Evolutionary conservation across 306 rosid genomes (phyloP), one percentile per base, ranked within the genome.

Genomic region (Lathyrus aphaca): DNA sequence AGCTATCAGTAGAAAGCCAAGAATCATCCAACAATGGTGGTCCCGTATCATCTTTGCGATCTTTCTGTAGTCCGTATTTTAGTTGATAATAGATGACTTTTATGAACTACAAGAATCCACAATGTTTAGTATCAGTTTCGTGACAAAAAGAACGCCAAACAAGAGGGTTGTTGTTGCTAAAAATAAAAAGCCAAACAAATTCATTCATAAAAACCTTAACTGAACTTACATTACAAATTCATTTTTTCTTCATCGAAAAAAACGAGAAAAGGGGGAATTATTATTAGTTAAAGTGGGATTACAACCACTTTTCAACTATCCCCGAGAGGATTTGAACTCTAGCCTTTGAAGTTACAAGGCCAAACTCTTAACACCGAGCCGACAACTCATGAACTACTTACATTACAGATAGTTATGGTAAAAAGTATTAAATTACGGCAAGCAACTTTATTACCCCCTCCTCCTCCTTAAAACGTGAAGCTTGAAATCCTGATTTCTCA

Each of bases 21-120:
- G 97, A 88, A 73, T 93, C 94, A 61, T 90, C 96, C 62, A 88
- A 57, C 69, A 88, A 61, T 51, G 79, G 60, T 25, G 86, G 74
- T 64, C 71, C 74, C 57, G 83, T 63, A 59, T 65, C 72, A 66
- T 68, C 80, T 39, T 27, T 45, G 30, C 49, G 64, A 45, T 85
- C 89, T 74, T 82, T 93, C 75, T 78, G 86, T 39, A 88, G 86
- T 51, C 97, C 96, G 14, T 78, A 83, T 74, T 85, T 90, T 30
- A 88, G 86, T 80, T 93, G 98, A 85, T 88, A 77, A 75, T 83
- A 88, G 83, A 93, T 72, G 57, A 90, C 90, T 82, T 78, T 85
- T 23, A 86, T 79, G 84, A 86, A 90, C 97, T 93, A 73, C 17
- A 1, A 80, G 55, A 79, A 37, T 80, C 46, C 67, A 60, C 11